These are phyloP conservation scores for Quercus dentata DNA, from an alignment of 306 rosid genomes.

Conservation along the genomic window DNA sequence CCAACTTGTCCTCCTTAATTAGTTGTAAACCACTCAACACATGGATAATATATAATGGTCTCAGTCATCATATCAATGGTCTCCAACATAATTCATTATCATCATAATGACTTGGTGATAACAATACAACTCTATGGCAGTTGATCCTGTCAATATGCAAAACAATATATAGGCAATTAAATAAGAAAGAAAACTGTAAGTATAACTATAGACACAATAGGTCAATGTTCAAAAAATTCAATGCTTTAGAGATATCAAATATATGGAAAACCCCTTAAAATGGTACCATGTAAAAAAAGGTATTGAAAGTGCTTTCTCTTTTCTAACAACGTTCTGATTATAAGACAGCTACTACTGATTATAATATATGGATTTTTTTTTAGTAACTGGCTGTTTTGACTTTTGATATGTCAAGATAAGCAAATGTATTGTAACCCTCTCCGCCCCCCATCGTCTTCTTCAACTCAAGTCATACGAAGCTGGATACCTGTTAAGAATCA, in stretches of 20 bases:
- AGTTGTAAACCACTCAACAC: background rate
- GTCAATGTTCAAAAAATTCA: background rate
- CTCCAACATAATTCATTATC: background rate
- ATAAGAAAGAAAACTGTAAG: background rate
- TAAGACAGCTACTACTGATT: background rate
- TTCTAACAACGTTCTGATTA: background rate
- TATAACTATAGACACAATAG: background rate
- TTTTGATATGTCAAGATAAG: background rate
- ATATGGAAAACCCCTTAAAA: background rate
- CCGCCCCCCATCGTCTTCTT: background rate
- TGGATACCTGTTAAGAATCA: background rate
- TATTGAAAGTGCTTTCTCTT: background rate
- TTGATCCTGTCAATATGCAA: background rate
- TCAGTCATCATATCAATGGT: background rate
- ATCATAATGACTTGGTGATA: background rate
- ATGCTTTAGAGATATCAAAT: background rate
- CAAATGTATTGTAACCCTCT: background rate
- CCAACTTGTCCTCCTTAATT: background rate
- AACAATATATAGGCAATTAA: background rate
- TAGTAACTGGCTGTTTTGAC: background rate
- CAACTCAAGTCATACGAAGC: background rate
- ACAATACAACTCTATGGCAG: background rate
- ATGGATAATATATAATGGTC: background rate
- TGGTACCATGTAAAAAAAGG: background rate
- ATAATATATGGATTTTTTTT: background rate